These are phyloP conservation scores for Aspergillus saccharolyticus DNA, from an alignment of 495 filamentous ascomycete species.

Conservation along the genomic window DNA sequence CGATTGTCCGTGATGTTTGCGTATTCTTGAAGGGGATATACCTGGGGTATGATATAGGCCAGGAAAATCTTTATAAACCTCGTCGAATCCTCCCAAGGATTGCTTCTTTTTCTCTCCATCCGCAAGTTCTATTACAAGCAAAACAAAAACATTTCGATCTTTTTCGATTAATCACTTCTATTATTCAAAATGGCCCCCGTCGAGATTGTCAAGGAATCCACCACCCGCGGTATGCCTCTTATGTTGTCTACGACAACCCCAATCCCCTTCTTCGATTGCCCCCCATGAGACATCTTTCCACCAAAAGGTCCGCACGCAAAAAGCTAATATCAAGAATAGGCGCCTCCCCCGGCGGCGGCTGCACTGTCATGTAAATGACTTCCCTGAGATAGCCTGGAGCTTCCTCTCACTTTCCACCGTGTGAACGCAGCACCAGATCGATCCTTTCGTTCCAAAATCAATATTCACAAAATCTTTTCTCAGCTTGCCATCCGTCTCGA, in stretches of 20 bases:
- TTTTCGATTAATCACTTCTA: slow-evolving; percentile 19
- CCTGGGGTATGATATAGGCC: background rate
- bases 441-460: background rate
- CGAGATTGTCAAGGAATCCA: slow-evolving; percentile 24
- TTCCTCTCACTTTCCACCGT: slow-evolving; percentile 2
- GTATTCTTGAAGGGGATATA: background rate
- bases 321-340: slow-evolving; percentile 12
- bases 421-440: slow-evolving; percentile 1
- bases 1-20: background rate
- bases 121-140: slow-evolving; percentile 14
- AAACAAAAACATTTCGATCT: slow-evolving; percentile 15
- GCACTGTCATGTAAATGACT: slow-evolving; percentile 35
- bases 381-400: slow-evolving; percentile 6
- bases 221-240: slow-evolving; percentile 28
- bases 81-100: slow-evolving; percentile 4
- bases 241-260: background rate
- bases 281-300: background rate
- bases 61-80: slow-evolving; percentile 1
- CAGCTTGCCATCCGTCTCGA: background rate
- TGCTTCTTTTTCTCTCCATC: slow-evolving; percentile 10
- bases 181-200: slow-evolving; percentile 34
- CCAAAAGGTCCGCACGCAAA: background rate
- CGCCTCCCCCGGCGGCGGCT: slow-evolving; percentile 36
- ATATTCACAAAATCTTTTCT: background rate
- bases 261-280: too few relatives aligned